Evolutionary conservation across 106 monocot genomes (phyloP).

Genomic region (Posidonia australis): DNA sequence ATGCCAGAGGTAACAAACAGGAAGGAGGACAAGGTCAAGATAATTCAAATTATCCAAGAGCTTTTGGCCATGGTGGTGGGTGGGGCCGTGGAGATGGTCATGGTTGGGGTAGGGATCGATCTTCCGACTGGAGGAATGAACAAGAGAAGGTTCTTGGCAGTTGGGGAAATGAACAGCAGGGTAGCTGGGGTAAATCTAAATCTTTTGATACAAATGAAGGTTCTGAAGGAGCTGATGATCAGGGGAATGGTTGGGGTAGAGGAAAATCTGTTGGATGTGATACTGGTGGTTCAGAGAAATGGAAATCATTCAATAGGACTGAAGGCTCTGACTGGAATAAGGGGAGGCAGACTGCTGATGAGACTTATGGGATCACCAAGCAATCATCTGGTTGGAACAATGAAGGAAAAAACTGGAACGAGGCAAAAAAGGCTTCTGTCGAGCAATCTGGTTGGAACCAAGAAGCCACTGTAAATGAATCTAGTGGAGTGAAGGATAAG

Average conservation of each 20-base stretch:
- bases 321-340: slow-evolving; percentile 4
- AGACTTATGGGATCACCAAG: background rate
- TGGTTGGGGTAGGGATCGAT: background rate
- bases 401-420: background rate
- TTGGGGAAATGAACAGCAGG: background rate
- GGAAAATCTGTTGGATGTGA: background rate
- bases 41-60: background rate
- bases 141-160: background rate
- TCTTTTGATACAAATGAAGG: background rate
- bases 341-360: background rate
- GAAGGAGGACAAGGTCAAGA: background rate
- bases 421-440: background rate
- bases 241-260: background rate
- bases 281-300: too few species aligned
- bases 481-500: background rate
- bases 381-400: background rate
- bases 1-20: background rate
- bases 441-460: background rate
- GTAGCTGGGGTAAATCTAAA: slow-evolving; percentile 1
- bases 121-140: background rate
- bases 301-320: background rate
- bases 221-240: background rate
- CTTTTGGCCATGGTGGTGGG: slow-evolving; percentile 1
- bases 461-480: background rate
- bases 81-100: too few species aligned